phyloP scores from a whole-genome alignment of 179 eudicot genomes.

The Silene noctiflora region DNA sequence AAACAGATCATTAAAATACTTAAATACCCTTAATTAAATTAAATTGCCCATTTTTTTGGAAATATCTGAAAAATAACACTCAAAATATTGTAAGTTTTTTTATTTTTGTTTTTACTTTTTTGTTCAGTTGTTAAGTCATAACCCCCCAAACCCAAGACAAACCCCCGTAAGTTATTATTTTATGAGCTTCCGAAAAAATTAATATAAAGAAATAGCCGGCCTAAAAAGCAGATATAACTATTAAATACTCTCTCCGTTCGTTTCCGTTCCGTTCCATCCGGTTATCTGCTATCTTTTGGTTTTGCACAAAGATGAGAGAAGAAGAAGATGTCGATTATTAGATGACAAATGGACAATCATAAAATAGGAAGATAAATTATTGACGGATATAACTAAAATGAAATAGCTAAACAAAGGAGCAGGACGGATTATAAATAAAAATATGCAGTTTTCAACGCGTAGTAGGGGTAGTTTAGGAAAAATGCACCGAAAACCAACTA shows the following conservation, averaged over 20 bases:
- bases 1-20: slow-evolving; percentile 8
- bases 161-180: slow-evolving; percentile 16
- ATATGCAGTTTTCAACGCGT: neutral
- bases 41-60: neutral
- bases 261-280: too few relatives aligned
- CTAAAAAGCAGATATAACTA: slow-evolving; percentile 8
- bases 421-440: too few relatives aligned
- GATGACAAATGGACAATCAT: too few relatives aligned
- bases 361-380: too few relatives aligned
- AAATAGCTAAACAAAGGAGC: too few relatives aligned
- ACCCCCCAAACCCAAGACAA: slow-evolving; percentile 15
- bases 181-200: neutral
- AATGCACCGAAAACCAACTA: slow-evolving; percentile 17
- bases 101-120: neutral
- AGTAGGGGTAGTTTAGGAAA: slow-evolving; percentile 22
- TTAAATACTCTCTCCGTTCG: neutral
- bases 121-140: neutral
- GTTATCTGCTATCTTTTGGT: too few relatives aligned
- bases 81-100: slow-evolving; percentile 8
- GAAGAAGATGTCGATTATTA: too few relatives aligned
- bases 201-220: slow-evolving; percentile 13
- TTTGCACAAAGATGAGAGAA: too few relatives aligned
- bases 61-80: neutral
- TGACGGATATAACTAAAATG: too few relatives aligned
- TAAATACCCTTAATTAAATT: neutral